Conservation (phyloP, 257 asterid genomes). For the Capsicum baccatum region DNA sequence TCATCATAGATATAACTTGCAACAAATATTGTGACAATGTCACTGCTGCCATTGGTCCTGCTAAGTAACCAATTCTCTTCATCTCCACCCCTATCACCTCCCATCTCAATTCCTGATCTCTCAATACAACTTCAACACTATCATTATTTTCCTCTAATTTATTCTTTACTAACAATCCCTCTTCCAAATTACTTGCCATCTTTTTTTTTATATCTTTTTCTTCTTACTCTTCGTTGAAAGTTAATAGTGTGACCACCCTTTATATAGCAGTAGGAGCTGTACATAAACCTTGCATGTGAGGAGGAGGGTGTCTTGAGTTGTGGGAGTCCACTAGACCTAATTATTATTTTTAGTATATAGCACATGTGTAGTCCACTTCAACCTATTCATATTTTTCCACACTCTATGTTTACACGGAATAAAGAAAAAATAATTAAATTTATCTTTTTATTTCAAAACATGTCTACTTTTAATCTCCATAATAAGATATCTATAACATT, state of each 20-base stretch:
- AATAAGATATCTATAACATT: too few species aligned
- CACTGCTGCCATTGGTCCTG: conserved; percentile 16
- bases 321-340: not conserved
- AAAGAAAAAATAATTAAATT: not conserved
- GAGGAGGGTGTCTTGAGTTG: not conserved
- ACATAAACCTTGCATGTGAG: not conserved
- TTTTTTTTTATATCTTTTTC: not conserved
- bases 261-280: not conserved
- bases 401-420: too few species aligned
- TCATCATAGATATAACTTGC: conserved; percentile 20
- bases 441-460: not conserved
- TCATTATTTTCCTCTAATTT: not conserved
- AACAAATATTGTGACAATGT: conserved; percentile 12
- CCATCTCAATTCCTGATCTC: not conserved
- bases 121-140: not conserved
- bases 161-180: conserved; percentile 4
- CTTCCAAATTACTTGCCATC: conserved; percentile 13
- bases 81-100: conserved; percentile 3
- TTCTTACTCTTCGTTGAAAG: not conserved
- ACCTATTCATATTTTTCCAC: too few species aligned
- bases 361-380: too few species aligned
- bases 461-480: too few species aligned
- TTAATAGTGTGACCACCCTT: not conserved
- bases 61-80: conserved; percentile 1
- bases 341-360: not conserved